A percentile compares a stretch with the other conserved stretches of the same genome.
Conservation (phyloP, 495 filamentous ascomycete genomes). For the Aeminium ludgeri region DNA sequence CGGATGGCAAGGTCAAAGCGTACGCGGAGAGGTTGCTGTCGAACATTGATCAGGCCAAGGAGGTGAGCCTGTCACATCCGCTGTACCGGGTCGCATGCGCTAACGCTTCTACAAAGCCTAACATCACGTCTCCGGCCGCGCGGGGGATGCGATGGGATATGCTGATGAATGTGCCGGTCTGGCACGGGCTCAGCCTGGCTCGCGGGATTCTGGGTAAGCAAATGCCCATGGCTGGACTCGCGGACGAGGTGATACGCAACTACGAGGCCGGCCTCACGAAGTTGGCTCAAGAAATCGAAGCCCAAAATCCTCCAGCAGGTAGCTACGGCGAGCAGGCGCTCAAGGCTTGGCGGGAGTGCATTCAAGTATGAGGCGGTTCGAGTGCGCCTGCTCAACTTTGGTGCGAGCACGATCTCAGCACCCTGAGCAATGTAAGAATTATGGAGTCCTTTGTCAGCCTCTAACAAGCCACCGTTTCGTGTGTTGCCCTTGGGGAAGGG, state of each 20-base stretch:
- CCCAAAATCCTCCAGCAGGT: background rate
- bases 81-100: background rate
- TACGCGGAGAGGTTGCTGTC: constrained; percentile 23
- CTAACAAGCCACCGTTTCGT: no score
- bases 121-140: no score
- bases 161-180: constrained; percentile 11
- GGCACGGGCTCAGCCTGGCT: constrained; percentile 12
- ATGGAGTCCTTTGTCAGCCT: no score
- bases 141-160: constrained; percentile 1
- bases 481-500: no score
- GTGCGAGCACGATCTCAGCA: no score
- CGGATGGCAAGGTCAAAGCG: constrained; percentile 22
- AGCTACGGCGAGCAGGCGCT: constrained; percentile 10
- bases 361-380: constrained; percentile 1
- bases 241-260: constrained; percentile 1
- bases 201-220: constrained; percentile 7
- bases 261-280: constrained; percentile 10
- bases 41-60: constrained; percentile 3
- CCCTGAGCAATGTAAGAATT: background rate
- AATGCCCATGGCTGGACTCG: constrained; percentile 5
- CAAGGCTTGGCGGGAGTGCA: constrained; percentile 4
- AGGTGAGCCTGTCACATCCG: constrained; percentile 3
- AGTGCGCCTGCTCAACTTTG: background rate
- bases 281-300: constrained; percentile 9
- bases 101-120: no score